A percentile compares a stretch with the other conserved stretches of the same genome.
phyloP scores from a whole-genome alignment of 1,284 basidiomycete species.

The Inonotus obliquus region DNA sequence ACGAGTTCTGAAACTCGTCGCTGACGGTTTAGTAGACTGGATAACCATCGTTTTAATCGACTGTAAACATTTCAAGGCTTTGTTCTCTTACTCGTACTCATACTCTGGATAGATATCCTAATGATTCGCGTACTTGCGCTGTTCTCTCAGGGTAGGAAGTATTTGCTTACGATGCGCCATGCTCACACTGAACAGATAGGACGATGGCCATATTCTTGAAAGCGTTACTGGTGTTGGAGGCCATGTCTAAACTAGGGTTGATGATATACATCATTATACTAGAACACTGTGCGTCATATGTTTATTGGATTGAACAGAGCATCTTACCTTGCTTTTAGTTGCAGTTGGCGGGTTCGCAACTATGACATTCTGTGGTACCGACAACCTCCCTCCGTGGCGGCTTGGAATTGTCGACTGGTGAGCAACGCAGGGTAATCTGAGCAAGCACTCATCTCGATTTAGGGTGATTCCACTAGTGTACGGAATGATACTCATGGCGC shows the following conservation, averaged over 20 bases:
- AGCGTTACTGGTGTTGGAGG: neutral
- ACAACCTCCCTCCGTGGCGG: neutral
- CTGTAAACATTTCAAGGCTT: neutral
- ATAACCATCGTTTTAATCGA: neutral
- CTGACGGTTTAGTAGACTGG: neutral
- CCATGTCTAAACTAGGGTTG: neutral
- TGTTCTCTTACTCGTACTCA: neutral
- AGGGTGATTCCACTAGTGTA: neutral
- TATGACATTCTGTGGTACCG: neutral
- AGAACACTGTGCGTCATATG: neutral
- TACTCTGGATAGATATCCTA: neutral
- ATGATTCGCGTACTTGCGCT: slow-evolving; percentile 9
- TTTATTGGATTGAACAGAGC: neutral
- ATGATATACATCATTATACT: neutral
- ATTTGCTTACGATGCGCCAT: neutral
- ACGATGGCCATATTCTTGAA: neutral
- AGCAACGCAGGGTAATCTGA: neutral
- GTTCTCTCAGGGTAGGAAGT: neutral
- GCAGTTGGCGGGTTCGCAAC: neutral
- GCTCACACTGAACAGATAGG: neutral
- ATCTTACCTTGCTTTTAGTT: neutral
- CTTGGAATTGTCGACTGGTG: neutral
- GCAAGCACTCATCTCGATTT: neutral
- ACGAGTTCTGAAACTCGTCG: no score
- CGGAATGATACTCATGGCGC: neutral